Conservation (phyloP, 169 alveolate genomes). For the Plasmodium relictum region DNA sequence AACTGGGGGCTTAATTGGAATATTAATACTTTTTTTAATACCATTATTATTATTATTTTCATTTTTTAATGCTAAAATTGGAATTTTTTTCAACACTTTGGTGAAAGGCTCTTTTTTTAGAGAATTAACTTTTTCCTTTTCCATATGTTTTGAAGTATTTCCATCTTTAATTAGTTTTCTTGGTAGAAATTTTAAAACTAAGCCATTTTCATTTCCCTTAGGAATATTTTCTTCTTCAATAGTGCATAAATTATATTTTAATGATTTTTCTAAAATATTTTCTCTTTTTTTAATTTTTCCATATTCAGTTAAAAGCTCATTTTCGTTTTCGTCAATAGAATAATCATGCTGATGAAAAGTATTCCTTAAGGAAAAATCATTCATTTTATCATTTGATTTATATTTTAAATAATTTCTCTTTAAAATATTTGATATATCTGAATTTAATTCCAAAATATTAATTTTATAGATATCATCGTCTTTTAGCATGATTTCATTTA, state of each 20-base stretch:
- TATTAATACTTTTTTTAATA: background rate
- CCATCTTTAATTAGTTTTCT: background rate
- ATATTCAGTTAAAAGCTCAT: conserved; percentile 4
- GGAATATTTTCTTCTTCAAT: conserved; percentile 5
- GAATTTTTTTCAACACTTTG: background rate
- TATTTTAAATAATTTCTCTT: conserved; percentile 14
- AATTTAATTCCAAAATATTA: conserved; percentile 7
- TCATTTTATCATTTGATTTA: background rate
- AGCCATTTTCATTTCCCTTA: background rate
- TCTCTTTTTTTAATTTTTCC: conserved; percentile 5
- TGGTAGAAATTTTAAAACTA: background rate
- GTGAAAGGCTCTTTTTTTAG: background rate
- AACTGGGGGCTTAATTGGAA: background rate
- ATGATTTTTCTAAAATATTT: conserved; percentile 2
- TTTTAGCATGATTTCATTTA: conserved; percentile 39
- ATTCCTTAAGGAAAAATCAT: background rate
- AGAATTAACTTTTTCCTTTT: conserved; percentile 8
- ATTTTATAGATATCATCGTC: conserved; percentile 28
- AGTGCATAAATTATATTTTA: background rate
- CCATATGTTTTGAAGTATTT: background rate
- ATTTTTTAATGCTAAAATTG: conserved; percentile 5
- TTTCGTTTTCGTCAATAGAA: background rate
- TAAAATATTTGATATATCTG: conserved; percentile 5
- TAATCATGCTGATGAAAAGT: background rate
- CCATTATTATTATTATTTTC: background rate